These are phyloP conservation scores for Beauveria australis DNA, from an alignment of 2,329 filamentous ascomycete genomes.

Conservation along the genomic window DNA sequence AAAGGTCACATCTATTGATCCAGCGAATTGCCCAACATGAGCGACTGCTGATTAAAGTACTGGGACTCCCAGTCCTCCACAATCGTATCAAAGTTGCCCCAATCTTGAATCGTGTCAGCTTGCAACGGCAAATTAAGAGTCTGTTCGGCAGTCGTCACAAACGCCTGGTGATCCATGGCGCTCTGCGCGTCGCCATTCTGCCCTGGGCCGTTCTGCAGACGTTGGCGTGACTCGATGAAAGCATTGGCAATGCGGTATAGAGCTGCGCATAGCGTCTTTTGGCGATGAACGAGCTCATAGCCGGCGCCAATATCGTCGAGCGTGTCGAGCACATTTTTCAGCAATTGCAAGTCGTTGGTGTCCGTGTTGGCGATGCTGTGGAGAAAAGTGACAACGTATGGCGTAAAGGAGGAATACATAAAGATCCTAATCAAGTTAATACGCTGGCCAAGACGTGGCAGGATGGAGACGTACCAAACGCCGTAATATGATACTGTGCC, in stretches of 20 bases:
- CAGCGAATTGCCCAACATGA: slow-evolving; percentile 4
- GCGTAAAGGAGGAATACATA: slow-evolving; percentile 17
- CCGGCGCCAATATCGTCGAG: slow-evolving; percentile 1
- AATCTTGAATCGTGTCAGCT: not conserved
- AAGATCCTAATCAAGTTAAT: slow-evolving; percentile 13
- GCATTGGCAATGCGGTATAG: slow-evolving; percentile 6
- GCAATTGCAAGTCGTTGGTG: slow-evolving; percentile 10
- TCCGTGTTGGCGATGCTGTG: slow-evolving; percentile 14
- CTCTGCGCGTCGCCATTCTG: not conserved
- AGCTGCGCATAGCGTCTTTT: slow-evolving; percentile 5
- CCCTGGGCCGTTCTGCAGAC: not conserved
- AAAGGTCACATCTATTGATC: not conserved
- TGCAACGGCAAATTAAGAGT: slow-evolving; percentile 8
- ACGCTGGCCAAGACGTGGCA: not conserved
- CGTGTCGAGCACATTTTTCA: slow-evolving; percentile 6
- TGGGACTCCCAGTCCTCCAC: slow-evolving; percentile 10
- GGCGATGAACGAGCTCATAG: not conserved
- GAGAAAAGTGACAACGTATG: slow-evolving; percentile 16
- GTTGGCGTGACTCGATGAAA: not conserved
- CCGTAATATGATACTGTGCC: slow-evolving; percentile 14
- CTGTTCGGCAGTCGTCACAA: not conserved
- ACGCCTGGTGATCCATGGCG: not conserved
- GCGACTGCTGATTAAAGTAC: slow-evolving; percentile 9
- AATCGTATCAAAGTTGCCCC: slow-evolving; percentile 9
- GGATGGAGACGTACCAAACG: slow-evolving; percentile 12